Conservation (phyloP, 1,284 basidiomycete species). For the Rhodotorula sp. region DNA sequence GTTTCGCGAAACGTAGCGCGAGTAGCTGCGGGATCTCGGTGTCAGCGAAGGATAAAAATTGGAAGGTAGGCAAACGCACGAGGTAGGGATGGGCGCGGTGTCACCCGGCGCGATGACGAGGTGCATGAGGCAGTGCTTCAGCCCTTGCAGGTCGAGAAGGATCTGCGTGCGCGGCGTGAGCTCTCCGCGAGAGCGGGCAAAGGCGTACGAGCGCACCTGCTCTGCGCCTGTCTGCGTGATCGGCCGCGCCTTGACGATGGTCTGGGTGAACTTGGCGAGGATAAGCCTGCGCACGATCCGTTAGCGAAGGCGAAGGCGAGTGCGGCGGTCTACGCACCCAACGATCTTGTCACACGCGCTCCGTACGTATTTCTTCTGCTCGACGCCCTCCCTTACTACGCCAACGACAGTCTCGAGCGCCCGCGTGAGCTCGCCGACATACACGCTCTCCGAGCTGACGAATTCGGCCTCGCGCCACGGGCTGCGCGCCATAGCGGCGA, state of each 20-base stretch:
- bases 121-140: constrained; percentile 80
- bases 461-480: constrained; percentile 75
- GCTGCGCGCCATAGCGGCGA: constrained; percentile 70
- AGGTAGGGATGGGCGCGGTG: constrained; percentile 36
- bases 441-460: constrained; percentile 80
- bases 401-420: constrained; percentile 67
- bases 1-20: constrained; percentile 74
- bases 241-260: constrained; percentile 82
- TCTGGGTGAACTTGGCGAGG: constrained; percentile 79
- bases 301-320: background rate
- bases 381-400: constrained; percentile 69
- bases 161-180: constrained; percentile 59
- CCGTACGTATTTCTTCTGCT: constrained; percentile 88
- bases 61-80: constrained; percentile 28
- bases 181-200: constrained; percentile 16
- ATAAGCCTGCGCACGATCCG: constrained; percentile 62
- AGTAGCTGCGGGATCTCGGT: constrained; percentile 61
- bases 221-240: constrained; percentile 88
- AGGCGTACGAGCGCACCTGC: no score
- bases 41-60: background rate
- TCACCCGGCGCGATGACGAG: constrained; percentile 59
- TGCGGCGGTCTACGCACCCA: constrained; percentile 58
- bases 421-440: constrained; percentile 71
- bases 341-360: constrained; percentile 90
- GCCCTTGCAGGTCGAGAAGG: constrained; percentile 82